phyloP scores from a whole-genome alignment of 169 alveolate genomes.

The Eimeria maxima region DNA sequence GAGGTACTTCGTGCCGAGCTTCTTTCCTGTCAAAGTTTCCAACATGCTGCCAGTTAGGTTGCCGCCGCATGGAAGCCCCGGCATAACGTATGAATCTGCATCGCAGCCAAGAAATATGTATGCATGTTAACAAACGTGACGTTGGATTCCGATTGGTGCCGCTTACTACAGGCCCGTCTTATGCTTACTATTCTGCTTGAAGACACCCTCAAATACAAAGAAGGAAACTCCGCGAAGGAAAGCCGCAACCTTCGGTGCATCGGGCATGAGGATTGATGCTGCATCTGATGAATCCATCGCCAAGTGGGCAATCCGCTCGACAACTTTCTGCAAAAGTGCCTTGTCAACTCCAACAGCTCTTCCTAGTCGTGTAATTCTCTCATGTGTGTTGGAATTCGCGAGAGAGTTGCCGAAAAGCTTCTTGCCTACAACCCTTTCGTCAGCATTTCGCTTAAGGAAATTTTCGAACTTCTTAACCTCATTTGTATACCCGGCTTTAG shows the following conservation, averaged over 20 bases:
- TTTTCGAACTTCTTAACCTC: slow-evolving; percentile 2
- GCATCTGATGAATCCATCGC: slow-evolving; percentile 36
- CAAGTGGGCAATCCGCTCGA: background rate
- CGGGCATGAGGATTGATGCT: slow-evolving; percentile 51
- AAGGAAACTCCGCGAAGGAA: slow-evolving; percentile 36
- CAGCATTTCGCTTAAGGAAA: background rate
- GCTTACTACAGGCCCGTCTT: background rate
- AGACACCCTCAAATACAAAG: slow-evolving; percentile 57
- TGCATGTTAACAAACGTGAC: background rate
- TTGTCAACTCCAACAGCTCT: slow-evolving; percentile 4
- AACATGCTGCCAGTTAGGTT: slow-evolving; percentile 67
- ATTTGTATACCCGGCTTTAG: slow-evolving; percentile 5
- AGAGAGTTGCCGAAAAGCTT: slow-evolving; percentile 69
- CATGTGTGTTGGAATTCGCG: slow-evolving; percentile 20
- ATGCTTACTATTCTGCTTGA: slow-evolving; percentile 46
- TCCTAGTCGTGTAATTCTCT: background rate
- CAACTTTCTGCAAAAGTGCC: slow-evolving; percentile 1
- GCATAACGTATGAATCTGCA: slow-evolving; percentile 64
- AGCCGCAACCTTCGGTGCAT: slow-evolving; percentile 26
- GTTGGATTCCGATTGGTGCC: background rate
- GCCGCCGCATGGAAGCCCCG: slow-evolving; percentile 74
- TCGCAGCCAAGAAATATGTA: background rate
- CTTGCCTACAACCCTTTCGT: slow-evolving; percentile 7
- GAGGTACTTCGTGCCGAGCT: background rate
- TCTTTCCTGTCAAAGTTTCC: slow-evolving; percentile 60